Base-by-base conservation (phyloP, 257 asterid genomes). In the Solanum acaule region DNA sequence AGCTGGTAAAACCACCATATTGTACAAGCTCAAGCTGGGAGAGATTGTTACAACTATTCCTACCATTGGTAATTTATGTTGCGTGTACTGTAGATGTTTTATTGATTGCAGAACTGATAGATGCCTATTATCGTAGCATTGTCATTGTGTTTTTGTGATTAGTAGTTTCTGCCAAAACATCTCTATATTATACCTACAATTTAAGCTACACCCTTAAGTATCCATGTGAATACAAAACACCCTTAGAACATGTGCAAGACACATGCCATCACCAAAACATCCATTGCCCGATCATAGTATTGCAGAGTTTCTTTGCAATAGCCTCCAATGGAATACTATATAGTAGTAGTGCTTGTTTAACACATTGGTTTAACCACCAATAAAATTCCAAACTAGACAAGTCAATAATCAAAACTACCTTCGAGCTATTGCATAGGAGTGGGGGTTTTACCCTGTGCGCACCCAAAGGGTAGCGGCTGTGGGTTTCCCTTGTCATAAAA, bases 1-100 rank as follows among this genome's bases (percentile, higher is more conserved):
- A 61, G 98, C 98, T 87, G 98, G 98, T 93, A 95, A 95, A 93
- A 95, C 98, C 85, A 95, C 98, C 4, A 95, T 95, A 88, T 89
- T 95, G 93, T 95, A 95, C 93, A 95, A 95, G 87, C 95, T 95
- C 90, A 95, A 95, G 96, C 91, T 95, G 90, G 98, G 98, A 91
- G 96, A 94, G 86, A 93, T 93, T 27, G 98, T 94, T 34, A 95
- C 98, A 16, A 95, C 98, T 87, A 95, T 93, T 87, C 96, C 96
- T 42, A 95, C 98, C 35, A 94, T 95, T 79, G 98, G 98, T 94
- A 92, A 71, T 93, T 86, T 85, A n/a, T 88, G n/a, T 59, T 76
- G 23, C 46, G 18, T 88, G 68, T 76, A 11, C 79, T 61, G 11
- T n/a, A 18, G 34, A 63, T 40, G 52, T 15, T 67, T n/a, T 71